Percentiles rank a stretch among this genome's conserved stretches.
Conservation (phyloP, 2,329 filamentous ascomycete genomes). For the Keithomyces neogunnii region DNA sequence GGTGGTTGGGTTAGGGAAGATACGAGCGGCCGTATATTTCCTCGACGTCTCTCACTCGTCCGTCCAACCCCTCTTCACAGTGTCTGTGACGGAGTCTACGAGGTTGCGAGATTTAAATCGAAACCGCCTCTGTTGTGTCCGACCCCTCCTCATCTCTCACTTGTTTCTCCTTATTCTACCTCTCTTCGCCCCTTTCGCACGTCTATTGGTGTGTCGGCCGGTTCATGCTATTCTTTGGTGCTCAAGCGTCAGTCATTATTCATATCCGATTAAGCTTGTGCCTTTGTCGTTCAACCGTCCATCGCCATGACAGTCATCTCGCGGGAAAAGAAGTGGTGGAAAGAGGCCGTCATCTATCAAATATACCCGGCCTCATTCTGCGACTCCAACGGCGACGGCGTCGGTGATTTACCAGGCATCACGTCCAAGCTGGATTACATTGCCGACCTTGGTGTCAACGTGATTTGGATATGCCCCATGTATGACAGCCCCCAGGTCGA, state of each 20-base stretch:
- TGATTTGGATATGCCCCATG: constrained; percentile 61
- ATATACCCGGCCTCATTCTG: constrained; percentile 52
- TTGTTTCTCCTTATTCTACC: neutral
- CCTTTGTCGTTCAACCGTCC: neutral
- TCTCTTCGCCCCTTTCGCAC: neutral
- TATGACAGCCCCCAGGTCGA: constrained; percentile 57
- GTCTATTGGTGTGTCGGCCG: too few species aligned
- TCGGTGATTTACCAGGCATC: constrained; percentile 56
- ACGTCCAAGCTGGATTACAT: constrained; percentile 55
- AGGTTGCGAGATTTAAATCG: constrained; percentile 1
- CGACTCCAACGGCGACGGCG: constrained; percentile 48
- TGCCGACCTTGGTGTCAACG: constrained; percentile 50
- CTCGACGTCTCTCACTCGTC: too few species aligned
- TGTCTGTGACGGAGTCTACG: neutral
- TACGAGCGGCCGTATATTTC: too few species aligned
- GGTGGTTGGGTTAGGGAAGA: too few species aligned
- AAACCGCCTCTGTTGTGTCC: neutral
- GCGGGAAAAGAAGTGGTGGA: constrained; percentile 39
- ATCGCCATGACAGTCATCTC: constrained; percentile 15
- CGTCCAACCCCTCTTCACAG: too few species aligned
- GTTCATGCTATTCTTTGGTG: too few species aligned
- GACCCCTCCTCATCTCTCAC: neutral
- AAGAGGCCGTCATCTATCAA: constrained; percentile 48
- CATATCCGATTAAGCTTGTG: neutral
- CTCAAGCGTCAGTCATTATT: too few species aligned